Base-by-base conservation (phyloP, 2,329 filamentous ascomycete species). In the Scorias spongiosa region DNA sequence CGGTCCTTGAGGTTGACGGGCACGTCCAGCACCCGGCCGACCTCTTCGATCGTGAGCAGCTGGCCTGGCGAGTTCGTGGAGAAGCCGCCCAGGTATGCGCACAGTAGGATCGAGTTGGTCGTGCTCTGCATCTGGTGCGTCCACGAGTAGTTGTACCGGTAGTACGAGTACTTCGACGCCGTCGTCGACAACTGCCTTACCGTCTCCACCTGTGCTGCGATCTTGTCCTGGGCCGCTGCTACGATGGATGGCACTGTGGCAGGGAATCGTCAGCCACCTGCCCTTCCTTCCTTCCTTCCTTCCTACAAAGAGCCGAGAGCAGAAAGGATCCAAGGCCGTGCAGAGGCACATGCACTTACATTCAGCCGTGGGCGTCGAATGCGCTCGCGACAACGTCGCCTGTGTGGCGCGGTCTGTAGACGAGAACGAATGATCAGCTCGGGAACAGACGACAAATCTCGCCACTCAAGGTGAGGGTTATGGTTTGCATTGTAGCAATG, bases 101-200 rank as follows among this genome's bases (percentile, higher is more conserved):
- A 76, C 30, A 80, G 63, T 17, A 80, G 63, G 44, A 80, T 70
- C 2, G 71, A 70, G 51, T 72, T 73, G 42, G 70, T 68, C 75
- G 78, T 38, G 10, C 2, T 20, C 15, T 28, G 17, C 29, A 30
- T 29, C 56, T 84, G 78, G 46, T 85, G 77, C 26, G 78, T 75
- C 91, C 91, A 98, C 61, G 86, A 77, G 45, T 72, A 69, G 64
- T 95, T 95, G 69, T 93, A 95, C 74, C 94, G 95, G 78, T 96
- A 98, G 71, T 96, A 98, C 0, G 91, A 89, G 57, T 93, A 81
- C 60, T 84, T 74, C 20, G 86, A 88, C 2, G 88, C 86, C 44
- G 84, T 75, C 44, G 72, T 66, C 48, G 77, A 75, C 39, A 98
- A 75, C 52, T 80, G 77, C 45, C 69, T 66, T 39, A 95, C 74